A percentile compares a stretch with the other conserved stretches of the same genome.
These are phyloP conservation scores for Pseudocercospora vitis DNA, from an alignment of 2,329 filamentous ascomycete genomes.

Conservation along the genomic window DNA sequence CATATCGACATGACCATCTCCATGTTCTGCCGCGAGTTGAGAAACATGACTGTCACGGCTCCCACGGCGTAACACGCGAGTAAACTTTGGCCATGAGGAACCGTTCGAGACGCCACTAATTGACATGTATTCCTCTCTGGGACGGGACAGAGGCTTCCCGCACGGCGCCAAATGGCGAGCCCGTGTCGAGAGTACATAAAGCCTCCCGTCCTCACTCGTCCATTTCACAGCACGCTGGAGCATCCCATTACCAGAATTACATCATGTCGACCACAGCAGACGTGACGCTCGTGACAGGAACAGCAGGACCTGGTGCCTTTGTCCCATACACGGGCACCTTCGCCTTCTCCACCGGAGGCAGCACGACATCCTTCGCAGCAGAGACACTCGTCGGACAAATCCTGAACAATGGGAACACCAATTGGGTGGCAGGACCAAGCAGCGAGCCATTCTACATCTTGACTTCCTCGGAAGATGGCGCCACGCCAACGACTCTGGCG, in stretches of 20 bases:
- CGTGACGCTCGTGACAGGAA: neutral
- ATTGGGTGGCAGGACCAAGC: neutral
- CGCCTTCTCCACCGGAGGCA: neutral
- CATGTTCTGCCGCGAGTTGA: neutral
- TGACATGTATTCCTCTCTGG: neutral
- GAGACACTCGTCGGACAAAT: neutral
- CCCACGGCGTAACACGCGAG: neutral
- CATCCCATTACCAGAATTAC: neutral
- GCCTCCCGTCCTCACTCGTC: neutral
- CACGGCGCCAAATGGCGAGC: neutral
- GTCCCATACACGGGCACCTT: slow-evolving; percentile 3
- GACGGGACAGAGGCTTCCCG: neutral
- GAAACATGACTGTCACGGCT: neutral
- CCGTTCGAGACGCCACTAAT: neutral
- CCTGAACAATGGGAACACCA: neutral
- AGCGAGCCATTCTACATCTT: slow-evolving; percentile 6
- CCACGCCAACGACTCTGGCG: slow-evolving; percentile 9
- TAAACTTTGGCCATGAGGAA: slow-evolving; percentile 3
- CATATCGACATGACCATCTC: neutral
- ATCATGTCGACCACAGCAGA: neutral
- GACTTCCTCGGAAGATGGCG: slow-evolving; percentile 1
- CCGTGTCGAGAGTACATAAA: neutral
- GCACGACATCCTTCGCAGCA: slow-evolving; percentile 1
- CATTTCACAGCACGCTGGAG: neutral
- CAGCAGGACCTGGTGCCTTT: slow-evolving; percentile 2